phyloP scores from a whole-genome alignment of 2,329 filamentous ascomycete species.

The Laburnicola sp. region DNA sequence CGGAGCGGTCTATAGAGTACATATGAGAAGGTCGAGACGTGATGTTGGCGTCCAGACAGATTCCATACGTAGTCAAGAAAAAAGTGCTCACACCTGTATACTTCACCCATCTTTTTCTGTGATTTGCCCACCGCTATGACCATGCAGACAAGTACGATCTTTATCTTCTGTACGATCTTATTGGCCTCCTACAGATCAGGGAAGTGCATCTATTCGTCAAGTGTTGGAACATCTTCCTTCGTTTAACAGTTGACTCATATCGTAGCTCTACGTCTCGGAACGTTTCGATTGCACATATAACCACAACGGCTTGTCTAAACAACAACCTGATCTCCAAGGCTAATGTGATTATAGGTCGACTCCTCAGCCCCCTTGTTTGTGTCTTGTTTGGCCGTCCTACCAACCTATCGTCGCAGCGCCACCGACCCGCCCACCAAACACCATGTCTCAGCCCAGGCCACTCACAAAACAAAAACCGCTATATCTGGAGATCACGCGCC shows the following conservation, averaged over 20 bases:
- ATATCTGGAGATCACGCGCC: conserved; percentile 3
- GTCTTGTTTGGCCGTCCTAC: background rate
- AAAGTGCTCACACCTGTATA: background rate
- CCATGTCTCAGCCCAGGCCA: conserved; percentile 6
- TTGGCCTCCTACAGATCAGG: too few relatives aligned
- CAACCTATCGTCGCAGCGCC: too few relatives aligned
- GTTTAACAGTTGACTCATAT: too few relatives aligned
- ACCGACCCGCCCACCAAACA: background rate
- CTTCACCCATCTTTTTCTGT: background rate
- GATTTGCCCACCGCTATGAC: background rate
- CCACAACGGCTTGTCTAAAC: too few relatives aligned
- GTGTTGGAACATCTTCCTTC: too few relatives aligned
- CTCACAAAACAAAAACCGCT: background rate
- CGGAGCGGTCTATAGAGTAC: background rate
- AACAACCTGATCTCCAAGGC: too few relatives aligned
- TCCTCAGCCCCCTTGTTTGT: background rate
- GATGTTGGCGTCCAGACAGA: background rate
- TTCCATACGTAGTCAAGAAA: conserved; percentile 6
- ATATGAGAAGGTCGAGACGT: background rate
- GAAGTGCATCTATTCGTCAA: too few relatives aligned
- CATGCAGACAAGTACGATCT: background rate
- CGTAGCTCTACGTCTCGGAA: too few relatives aligned
- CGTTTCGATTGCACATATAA: too few relatives aligned
- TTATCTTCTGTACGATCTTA: too few relatives aligned
- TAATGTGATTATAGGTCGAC: too few relatives aligned